These are phyloP conservation scores for Cercospora nicotianae DNA, from an alignment of 2,329 filamentous ascomycete genomes.

Conservation along the genomic window DNA sequence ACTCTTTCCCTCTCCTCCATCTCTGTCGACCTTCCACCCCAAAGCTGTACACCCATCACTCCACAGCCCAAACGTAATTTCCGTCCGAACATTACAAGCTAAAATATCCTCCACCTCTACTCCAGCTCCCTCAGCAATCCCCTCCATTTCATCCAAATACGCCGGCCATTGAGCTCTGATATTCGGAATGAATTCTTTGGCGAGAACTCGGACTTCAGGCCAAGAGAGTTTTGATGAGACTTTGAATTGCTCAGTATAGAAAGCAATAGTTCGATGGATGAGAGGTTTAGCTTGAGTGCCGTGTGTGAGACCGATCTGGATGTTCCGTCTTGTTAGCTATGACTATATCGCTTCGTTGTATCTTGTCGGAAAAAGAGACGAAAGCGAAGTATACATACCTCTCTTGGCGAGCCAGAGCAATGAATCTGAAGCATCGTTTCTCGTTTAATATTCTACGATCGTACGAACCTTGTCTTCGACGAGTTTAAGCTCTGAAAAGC, in stretches of 20 bases:
- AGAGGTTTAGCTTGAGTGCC: slow-evolving; percentile 44
- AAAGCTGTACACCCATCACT: slow-evolving; percentile 59
- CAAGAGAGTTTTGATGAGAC: slow-evolving; percentile 50
- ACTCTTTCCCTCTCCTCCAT: slow-evolving; percentile 18
- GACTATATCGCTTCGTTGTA: too few relatives aligned
- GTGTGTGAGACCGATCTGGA: slow-evolving; percentile 52
- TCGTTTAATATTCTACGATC: too few relatives aligned
- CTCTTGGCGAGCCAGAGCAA: slow-evolving; percentile 47
- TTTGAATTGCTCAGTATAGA: slow-evolving; percentile 51
- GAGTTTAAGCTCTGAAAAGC: too few relatives aligned
- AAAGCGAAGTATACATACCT: slow-evolving; percentile 33
- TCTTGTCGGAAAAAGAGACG: too few relatives aligned
- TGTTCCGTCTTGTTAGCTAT: not conserved
- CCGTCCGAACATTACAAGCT: slow-evolving; percentile 58
- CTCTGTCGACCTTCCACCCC: slow-evolving; percentile 41
- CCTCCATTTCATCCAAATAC: slow-evolving; percentile 47
- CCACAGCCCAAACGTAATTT: slow-evolving; percentile 59
- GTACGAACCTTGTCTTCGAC: too few relatives aligned
- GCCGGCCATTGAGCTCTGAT: slow-evolving; percentile 47
- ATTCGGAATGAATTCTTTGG: slow-evolving; percentile 49
- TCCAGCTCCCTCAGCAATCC: slow-evolving; percentile 53
- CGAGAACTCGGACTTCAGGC: slow-evolving; percentile 47
- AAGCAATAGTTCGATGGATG: slow-evolving; percentile 46
- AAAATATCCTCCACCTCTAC: slow-evolving; percentile 54
- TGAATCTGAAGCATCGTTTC: slow-evolving; percentile 43